Conservation (phyloP, 257 asterid genomes). For the Fraxinus cuspidata region DNA sequence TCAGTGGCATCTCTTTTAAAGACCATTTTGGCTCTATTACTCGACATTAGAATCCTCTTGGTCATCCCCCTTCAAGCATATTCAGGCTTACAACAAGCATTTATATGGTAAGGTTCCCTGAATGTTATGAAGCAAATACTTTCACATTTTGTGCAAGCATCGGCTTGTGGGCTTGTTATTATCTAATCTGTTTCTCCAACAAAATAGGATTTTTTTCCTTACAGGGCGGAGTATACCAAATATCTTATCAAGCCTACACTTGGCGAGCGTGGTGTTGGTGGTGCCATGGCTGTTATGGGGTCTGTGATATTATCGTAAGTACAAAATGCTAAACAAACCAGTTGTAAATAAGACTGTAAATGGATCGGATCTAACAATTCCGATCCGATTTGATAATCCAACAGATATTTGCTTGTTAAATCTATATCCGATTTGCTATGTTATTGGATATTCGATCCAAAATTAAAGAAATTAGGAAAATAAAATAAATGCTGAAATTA, state of each 20-base stretch:
- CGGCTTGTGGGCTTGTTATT: not conserved
- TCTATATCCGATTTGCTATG: no score
- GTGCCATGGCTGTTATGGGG: conserved; percentile 95
- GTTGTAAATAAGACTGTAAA: not conserved
- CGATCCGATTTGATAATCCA: no score
- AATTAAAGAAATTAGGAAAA: no score
- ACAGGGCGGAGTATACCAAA: conserved; percentile 93
- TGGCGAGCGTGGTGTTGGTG: conserved; percentile 94
- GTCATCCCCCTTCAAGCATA: conserved; percentile 86
- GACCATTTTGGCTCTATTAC: conserved; percentile 57
- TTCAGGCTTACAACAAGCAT: conserved; percentile 95
- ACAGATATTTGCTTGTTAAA: no score
- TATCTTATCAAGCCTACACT: conserved; percentile 74
- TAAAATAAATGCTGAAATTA: no score
- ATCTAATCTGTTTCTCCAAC: conserved; percentile 7
- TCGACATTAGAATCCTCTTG: conserved; percentile 69
- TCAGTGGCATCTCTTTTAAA: conserved; percentile 59
- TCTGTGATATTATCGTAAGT: conserved; percentile 90
- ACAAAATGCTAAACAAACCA: conserved; percentile 11
- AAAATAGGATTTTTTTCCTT: conserved; percentile 6
- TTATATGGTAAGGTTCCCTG: conserved; percentile 69
- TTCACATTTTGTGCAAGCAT: not conserved
- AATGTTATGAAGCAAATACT: conserved; percentile 11
- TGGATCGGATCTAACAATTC: no score
- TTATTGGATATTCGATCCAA: no score